Base-by-base conservation (phyloP, 306 rosid species). In the Canavalia gladiata region DNA sequence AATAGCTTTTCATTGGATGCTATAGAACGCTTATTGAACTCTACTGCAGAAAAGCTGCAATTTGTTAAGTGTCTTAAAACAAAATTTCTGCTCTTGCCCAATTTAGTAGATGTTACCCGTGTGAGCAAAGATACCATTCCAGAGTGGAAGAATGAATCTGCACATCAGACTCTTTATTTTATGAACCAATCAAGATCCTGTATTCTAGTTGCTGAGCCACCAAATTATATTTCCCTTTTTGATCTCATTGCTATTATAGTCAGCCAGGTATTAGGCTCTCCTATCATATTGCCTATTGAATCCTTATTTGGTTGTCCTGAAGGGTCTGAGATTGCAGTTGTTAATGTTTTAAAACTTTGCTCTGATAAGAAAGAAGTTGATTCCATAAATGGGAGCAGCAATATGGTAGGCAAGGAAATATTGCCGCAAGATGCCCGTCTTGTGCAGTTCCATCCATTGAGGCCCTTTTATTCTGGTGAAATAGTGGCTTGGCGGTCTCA, bases 401-500 rank as follows among this genome's bases (percentile, higher is more conserved):
- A 86, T 87, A 77, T 91, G 83, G 77, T 88, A 68, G 99, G 99
- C 55, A 93, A 85, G 75, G 97, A 95, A 77, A 84, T 95, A 43
- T 76, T 95, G 80, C 87, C 97, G 37, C 99, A 95, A 88, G 97
- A 95, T 86, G 97, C 94, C 50, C 95, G 79, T 76, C 99, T 91
- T 83, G 89, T 95, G 75, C 99, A 95, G 84, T 82, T 95, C 85
- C 99, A 95, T 88, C 99, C 97, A 0, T 79, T 95, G 84, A 90
- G 99, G 80, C 99, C 99, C 75, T 95, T 95, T 75, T 95, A 93
- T 69, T 90, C 94, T 25, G 97, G 95, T 66, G 99, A 95, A 90
- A 87, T 95, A 87, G 99, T 95, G 73, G 99, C 99, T 66, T 95
- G 99, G 99, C 95, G 97, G 33, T 87, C 91, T 72, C 93, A 93